Conservation (phyloP, 345 rosid genomes). For the rapeseed (Brassica napus) region DNA sequence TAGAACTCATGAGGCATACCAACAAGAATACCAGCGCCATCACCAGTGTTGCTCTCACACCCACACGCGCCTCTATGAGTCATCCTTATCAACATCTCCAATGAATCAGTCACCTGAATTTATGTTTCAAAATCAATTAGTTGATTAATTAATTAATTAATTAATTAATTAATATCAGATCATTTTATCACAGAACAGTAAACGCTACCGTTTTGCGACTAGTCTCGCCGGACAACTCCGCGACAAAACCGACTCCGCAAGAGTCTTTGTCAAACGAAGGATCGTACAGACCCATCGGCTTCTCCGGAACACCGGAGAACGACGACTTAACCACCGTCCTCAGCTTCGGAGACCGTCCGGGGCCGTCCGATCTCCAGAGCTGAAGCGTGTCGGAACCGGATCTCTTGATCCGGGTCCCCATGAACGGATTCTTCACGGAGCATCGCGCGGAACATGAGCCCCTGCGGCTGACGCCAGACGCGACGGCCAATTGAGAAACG, state of each 20-base stretch:
- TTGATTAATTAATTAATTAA: neutral
- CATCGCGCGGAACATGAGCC: constrained; percentile 38
- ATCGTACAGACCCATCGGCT: constrained; percentile 94
- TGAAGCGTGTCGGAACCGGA: constrained; percentile 60
- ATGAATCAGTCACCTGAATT: constrained; percentile 75
- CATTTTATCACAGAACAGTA: too few species aligned
- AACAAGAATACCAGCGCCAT: constrained; percentile 97
- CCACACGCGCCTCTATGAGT: constrained; percentile 99
- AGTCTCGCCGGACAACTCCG: constrained; percentile 82
- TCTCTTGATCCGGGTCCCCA: constrained; percentile 53
- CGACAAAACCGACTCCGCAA: constrained; percentile 98
- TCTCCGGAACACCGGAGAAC: constrained; percentile 84
- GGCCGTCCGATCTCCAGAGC: constrained; percentile 81
- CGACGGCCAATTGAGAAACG: constrained; percentile 45
- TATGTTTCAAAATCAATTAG: neutral
- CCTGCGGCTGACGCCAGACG: constrained; percentile 33
- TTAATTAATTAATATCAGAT: neutral
- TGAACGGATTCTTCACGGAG: constrained; percentile 41
- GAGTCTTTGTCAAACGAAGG: constrained; percentile 95
- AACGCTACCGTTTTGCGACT: constrained; percentile 81
- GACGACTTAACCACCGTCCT: constrained; percentile 65
- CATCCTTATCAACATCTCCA: constrained; percentile 97
- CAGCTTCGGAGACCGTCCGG: constrained; percentile 71
- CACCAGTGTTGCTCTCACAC: constrained; percentile 95
- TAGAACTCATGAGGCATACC: constrained; percentile 85